Evolutionary conservation across 163 green algal species (phyloP), one percentile per base, ranked within the genome.

Genomic region (Trebouxia gelatinosa): DNA sequence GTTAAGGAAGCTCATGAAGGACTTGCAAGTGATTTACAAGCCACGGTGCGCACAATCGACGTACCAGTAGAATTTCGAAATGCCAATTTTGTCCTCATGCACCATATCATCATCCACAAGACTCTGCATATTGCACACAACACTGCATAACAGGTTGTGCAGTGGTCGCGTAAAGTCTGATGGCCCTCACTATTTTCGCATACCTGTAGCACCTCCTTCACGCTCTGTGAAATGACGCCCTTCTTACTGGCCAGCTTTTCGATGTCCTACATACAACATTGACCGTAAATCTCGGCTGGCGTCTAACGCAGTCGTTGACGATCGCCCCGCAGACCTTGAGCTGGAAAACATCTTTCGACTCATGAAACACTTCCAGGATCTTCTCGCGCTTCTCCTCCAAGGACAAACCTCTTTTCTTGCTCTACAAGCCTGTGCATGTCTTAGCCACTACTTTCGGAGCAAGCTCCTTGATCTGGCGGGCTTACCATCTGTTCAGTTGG

Each of bases 31-130:
- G n/a, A n/a, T n/a, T n/a, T n/a, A n/a, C 6, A 37, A 28, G 16
- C 3, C 43, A 61, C 1, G 23, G 21, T 28, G 26, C 61, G n/a
- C 26, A 11, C 16, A 4, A 29, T 67, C 43, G 34, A 2, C 81
- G 75, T 79, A 87, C 93, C 93, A 98, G 68, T 94, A 95, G 81
- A 93, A 98, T 81, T 98, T 98, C 37, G 81, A 91, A 40, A 81
- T 87, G 31, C 94, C 93, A 50, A 97, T 97, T 31, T 83, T 82
- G 51, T 88, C 85, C 65, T 90, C 79, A 59, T 96, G 87, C 26
- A 98, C 92, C 72, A 97, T 58, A 81, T 96, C 91, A 74, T 98
- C 94, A 71, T 98, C 94, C 6, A 97, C 88, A 6, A 97, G 84
- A 2, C 74, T 83, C 87, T 96, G 85, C 65, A 82, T 26, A 16